Conservation (phyloP, 495 filamentous ascomycete genomes). For the Penicillium robsamsonii region DNA sequence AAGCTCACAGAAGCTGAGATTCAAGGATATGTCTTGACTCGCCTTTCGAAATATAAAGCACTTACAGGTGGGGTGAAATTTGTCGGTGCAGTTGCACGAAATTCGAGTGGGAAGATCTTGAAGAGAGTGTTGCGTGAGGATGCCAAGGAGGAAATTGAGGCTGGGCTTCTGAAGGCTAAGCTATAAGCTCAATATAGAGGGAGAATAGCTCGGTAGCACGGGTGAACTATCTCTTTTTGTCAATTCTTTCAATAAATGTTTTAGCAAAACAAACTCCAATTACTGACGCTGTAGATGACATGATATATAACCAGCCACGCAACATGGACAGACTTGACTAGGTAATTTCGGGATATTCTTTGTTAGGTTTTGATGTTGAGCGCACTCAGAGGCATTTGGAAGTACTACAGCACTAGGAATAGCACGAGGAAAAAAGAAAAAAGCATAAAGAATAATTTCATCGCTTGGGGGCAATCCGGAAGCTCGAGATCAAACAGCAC, state of each 20-base stretch:
- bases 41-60: conserved; percentile 65
- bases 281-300: neutral
- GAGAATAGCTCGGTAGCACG: neutral
- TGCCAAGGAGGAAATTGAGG: conserved; percentile 39
- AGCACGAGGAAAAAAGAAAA: neutral
- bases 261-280: neutral
- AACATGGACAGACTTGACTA: too few species aligned
- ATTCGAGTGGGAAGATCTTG: conserved; percentile 78
- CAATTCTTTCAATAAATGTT: neutral
- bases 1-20: conserved; percentile 57
- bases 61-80: conserved; percentile 78
- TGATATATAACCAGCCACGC: too few species aligned
- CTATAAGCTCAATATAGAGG: conserved; percentile 12
- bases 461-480: neutral
- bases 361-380: neutral
- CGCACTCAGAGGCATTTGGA: neutral
- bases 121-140: conserved; percentile 59
- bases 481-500: neutral
- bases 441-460: neutral
- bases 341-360: too few species aligned
- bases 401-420: neutral
- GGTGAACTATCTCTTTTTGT: neutral
- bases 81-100: conserved; percentile 74
- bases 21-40: conserved; percentile 49
- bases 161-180: conserved; percentile 22